phyloP scores from a whole-genome alignment of 2,329 filamentous ascomycete species.

The Cladosporium sp. region DNA sequence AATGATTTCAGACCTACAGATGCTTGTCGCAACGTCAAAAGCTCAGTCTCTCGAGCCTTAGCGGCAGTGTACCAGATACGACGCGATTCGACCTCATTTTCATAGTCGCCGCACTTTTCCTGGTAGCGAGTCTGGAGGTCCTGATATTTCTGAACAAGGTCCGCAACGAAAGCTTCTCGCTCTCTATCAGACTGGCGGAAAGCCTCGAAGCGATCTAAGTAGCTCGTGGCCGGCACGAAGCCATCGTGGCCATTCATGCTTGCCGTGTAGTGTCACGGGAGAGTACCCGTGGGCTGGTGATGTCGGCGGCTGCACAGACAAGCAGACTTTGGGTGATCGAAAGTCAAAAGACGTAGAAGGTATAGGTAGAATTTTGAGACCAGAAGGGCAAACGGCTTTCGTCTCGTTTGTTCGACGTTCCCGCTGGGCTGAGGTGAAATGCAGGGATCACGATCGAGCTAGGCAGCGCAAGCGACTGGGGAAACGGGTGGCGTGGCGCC shows the following conservation, averaged over 20 bases:
- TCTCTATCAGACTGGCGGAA: constrained; percentile 31
- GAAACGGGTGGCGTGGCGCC: not conserved
- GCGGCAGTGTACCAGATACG: constrained; percentile 29
- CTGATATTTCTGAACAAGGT: constrained; percentile 30
- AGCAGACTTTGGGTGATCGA: constrained; percentile 6
- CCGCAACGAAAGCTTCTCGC: constrained; percentile 28
- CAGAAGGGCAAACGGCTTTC: not conserved
- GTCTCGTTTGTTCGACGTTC: not conserved
- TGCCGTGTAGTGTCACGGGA: not conserved
- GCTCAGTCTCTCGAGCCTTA: constrained; percentile 22
- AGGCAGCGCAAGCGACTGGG: constrained; percentile 4
- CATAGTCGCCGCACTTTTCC: constrained; percentile 33
- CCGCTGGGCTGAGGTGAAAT: not conserved
- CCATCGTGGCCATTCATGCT: constrained; percentile 20
- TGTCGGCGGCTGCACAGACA: not conserved
- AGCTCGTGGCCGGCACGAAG: constrained; percentile 10
- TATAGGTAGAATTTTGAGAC: not conserved
- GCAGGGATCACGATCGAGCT: constrained; percentile 4
- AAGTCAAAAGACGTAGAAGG: constrained; percentile 1
- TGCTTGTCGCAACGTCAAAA: constrained; percentile 19
- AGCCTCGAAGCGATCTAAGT: constrained; percentile 26
- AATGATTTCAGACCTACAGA: constrained; percentile 18
- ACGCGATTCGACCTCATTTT: constrained; percentile 34
- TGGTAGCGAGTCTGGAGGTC: constrained; percentile 30
- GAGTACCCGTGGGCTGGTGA: not conserved